These are phyloP conservation scores for Fonsecaea pugnacius DNA, from an alignment of 2,329 filamentous ascomycete genomes.

Conservation along the genomic window DNA sequence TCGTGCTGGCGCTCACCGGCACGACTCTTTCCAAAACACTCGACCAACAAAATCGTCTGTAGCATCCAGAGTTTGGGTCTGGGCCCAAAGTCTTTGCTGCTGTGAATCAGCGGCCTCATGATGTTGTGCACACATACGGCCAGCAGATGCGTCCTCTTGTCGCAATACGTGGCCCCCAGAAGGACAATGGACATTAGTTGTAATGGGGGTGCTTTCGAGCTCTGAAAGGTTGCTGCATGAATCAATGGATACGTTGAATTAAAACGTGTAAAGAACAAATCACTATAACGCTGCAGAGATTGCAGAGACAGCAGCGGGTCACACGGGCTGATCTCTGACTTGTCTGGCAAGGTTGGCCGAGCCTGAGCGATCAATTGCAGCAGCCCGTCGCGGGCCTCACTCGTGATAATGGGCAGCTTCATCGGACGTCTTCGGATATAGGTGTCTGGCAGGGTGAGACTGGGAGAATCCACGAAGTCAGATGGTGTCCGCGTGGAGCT, in stretches of 20 bases:
- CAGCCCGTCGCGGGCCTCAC: slow-evolving; percentile 35
- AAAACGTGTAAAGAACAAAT: slow-evolving; percentile 65
- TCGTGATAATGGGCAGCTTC: too few relatives aligned
- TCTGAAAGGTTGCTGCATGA: slow-evolving; percentile 62
- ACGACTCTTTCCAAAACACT: slow-evolving; percentile 67
- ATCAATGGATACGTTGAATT: slow-evolving; percentile 65
- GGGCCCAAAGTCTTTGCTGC: slow-evolving; percentile 60
- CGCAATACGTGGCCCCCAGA: slow-evolving; percentile 66
- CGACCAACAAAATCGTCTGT: slow-evolving; percentile 65
- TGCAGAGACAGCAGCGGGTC: slow-evolving; percentile 57
- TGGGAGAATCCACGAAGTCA: too few relatives aligned
- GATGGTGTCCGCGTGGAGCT: too few relatives aligned
- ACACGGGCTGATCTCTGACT: slow-evolving; percentile 52
- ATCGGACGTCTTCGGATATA: too few relatives aligned
- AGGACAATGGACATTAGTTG: slow-evolving; percentile 61
- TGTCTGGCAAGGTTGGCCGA: slow-evolving; percentile 55
- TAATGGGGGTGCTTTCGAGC: slow-evolving; percentile 55
- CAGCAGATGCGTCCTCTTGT: slow-evolving; percentile 62
- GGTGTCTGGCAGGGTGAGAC: too few relatives aligned
- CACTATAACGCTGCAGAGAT: slow-evolving; percentile 60
- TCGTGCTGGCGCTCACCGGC: slow-evolving; percentile 68
- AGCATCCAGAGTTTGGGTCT: slow-evolving; percentile 65
- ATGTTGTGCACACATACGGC: slow-evolving; percentile 67
- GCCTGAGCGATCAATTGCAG: slow-evolving; percentile 58
- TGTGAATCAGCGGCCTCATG: slow-evolving; percentile 63